Evolutionary conservation across 495 filamentous ascomycete species (phyloP).

Genomic region (Penicillium bovifimosum): DNA sequence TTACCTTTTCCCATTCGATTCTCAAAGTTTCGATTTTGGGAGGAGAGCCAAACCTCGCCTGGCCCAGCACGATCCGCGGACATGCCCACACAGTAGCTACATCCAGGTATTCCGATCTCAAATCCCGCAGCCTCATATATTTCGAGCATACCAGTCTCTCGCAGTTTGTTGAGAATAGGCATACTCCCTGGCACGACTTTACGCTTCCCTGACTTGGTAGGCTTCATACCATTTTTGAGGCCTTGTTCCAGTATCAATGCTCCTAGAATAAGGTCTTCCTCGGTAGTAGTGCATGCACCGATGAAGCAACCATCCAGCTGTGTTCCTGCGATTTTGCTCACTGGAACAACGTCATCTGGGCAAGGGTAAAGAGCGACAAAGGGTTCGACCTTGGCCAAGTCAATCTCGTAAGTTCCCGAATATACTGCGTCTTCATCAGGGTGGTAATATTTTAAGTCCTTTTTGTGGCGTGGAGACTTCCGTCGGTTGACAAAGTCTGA

Average conservation of each 20-base stretch:
- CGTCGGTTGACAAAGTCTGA: too few species aligned
- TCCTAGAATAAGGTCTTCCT: constrained; percentile 42
- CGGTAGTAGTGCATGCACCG: constrained; percentile 45
- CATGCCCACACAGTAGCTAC: constrained; percentile 46
- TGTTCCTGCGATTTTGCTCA: constrained; percentile 22
- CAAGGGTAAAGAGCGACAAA: constrained; percentile 38
- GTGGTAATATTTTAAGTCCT: too few species aligned
- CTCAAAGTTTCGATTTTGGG: constrained; percentile 45
- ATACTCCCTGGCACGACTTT: constrained; percentile 39
- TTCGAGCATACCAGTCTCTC: constrained; percentile 27
- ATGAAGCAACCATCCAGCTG: constrained; percentile 45
- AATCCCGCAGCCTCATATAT: constrained; percentile 41
- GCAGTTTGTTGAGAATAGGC: constrained; percentile 32
- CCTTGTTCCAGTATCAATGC: constrained; percentile 38
- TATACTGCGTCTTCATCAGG: too few species aligned
- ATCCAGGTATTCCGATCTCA: constrained; percentile 37
- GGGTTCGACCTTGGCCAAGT: constrained; percentile 30
- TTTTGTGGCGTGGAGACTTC: too few species aligned
- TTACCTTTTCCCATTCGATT: constrained; percentile 47
- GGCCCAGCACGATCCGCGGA: constrained; percentile 34
- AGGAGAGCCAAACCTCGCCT: constrained; percentile 41
- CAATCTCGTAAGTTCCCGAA: too few species aligned
- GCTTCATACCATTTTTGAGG: constrained; percentile 25
- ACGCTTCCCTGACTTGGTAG: constrained; percentile 29
- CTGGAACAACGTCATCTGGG: constrained; percentile 44